Conservation (phyloP, 208 protist species). For the Trypanosoma avium region DNA sequence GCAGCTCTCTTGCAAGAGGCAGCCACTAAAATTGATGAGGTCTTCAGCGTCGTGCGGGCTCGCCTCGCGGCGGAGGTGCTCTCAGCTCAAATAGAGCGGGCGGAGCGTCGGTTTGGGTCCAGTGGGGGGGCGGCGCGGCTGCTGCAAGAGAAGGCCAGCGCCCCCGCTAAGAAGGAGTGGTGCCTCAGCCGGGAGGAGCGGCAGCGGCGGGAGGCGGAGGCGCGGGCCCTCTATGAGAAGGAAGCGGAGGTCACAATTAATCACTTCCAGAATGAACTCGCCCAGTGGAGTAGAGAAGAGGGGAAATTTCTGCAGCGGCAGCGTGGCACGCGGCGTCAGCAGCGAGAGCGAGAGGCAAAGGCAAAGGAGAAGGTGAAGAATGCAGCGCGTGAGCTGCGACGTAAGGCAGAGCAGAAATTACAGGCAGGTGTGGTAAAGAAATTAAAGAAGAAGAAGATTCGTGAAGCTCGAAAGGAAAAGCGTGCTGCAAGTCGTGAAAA, state of each 20-base stretch:
- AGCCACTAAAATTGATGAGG: conserved; percentile 34
- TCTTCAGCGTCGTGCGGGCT: conserved; percentile 53
- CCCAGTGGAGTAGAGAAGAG: conserved; percentile 69
- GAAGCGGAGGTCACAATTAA: conserved; percentile 86
- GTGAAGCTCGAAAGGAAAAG: conserved; percentile 59
- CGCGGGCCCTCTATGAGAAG: conserved; percentile 72
- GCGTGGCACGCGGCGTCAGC: conserved; percentile 40
- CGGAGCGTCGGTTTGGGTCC: conserved; percentile 71
- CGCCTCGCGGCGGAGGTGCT: conserved; percentile 76
- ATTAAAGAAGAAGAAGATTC: conserved; percentile 83
- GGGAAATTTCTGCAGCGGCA: conserved; percentile 49
- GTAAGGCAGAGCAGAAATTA: conserved; percentile 80
- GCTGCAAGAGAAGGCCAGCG: conserved; percentile 31
- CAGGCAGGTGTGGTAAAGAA: conserved; percentile 83
- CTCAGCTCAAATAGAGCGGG: conserved; percentile 63
- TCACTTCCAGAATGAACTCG: conserved; percentile 82
- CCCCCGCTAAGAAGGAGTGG: conserved; percentile 65
- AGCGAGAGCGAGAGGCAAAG: conserved; percentile 53
- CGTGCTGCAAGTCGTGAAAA: conserved; percentile 65
- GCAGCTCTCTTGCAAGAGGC: conserved; percentile 47
- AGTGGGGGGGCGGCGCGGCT: conserved; percentile 20
- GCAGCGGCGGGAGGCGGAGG: conserved; percentile 64
- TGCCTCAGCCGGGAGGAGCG: conserved; percentile 73
- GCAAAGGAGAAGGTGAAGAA: conserved; percentile 62
- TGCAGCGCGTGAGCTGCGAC: conserved; percentile 47